Percentiles rank a stretch among this genome's conserved stretches.
phyloP scores from a whole-genome alignment of 768 basidiomycete genomes.

The Porpolomopsis calyptriformis region DNA sequence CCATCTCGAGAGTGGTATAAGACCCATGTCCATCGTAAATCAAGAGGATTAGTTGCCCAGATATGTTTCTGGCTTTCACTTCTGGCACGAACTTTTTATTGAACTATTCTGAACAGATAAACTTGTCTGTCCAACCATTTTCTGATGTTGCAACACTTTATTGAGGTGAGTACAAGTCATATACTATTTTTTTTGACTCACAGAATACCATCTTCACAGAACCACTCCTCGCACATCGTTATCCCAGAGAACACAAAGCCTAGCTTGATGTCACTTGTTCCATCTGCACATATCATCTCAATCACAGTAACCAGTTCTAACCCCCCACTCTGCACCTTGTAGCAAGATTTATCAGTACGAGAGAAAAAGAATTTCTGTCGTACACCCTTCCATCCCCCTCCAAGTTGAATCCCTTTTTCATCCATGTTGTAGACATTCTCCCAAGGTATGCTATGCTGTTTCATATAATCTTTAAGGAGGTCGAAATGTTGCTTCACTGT shows the following conservation, averaged over 20 bases:
- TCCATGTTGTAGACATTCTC: constrained; percentile 22
- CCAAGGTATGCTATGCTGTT: constrained; percentile 12
- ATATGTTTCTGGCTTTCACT: constrained; percentile 12
- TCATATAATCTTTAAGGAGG: constrained; percentile 1
- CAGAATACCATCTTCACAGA: constrained; percentile 15
- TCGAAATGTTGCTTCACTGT: constrained; percentile 9
- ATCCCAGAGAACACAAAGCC: constrained; percentile 14
- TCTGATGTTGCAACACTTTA: constrained; percentile 24
- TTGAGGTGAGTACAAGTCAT: not conserved
- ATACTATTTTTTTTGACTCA: constrained; percentile 17
- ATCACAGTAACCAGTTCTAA: constrained; percentile 33
- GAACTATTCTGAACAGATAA: constrained; percentile 25
- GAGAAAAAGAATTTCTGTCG: constrained; percentile 13
- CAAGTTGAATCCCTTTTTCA: constrained; percentile 21
- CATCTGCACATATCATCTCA: constrained; percentile 29
- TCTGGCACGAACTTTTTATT: constrained; percentile 24
- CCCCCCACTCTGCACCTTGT: constrained; percentile 18
- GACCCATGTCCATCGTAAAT: constrained; percentile 32
- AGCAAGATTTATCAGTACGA: constrained; percentile 10
- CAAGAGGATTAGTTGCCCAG: constrained; percentile 22
- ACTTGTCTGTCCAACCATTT: constrained; percentile 33
- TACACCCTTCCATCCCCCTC: constrained; percentile 5
- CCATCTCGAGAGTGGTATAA: constrained; percentile 20
- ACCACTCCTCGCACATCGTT: constrained; percentile 18
- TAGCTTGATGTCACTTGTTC: constrained; percentile 10